These are phyloP conservation scores for Aspergillus sp. DNA, from an alignment of 2,329 filamentous ascomycete genomes.

Conservation along the genomic window DNA sequence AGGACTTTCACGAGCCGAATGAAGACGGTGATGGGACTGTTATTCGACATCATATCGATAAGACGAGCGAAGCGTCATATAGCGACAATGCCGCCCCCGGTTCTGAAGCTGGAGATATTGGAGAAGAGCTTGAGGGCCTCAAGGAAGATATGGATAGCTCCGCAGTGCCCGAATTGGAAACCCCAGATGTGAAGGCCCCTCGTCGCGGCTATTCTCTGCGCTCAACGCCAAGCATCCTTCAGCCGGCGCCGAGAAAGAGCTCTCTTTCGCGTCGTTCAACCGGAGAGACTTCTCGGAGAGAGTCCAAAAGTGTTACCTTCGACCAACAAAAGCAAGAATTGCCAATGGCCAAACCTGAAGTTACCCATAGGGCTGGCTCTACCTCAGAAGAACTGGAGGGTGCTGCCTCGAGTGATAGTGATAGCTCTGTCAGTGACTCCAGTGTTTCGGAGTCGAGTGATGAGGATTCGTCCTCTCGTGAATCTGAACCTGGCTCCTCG, in stretches of 20 bases:
- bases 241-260: conserved; percentile 10
- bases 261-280: conserved; percentile 10
- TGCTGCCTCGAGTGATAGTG: conserved; percentile 9
- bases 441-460: conserved; percentile 24
- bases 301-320: conserved; percentile 37
- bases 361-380: conserved; percentile 14
- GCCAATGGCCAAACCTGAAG: conserved; percentile 11
- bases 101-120: conserved; percentile 38
- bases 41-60: conserved; percentile 33
- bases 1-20: conserved; percentile 23
- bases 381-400: conserved; percentile 18
- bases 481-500: neutral
- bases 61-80: conserved; percentile 28
- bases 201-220: conserved; percentile 13
- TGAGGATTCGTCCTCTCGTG: neutral
- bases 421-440: conserved; percentile 17
- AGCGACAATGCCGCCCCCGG: conserved; percentile 33
- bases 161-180: conserved; percentile 20
- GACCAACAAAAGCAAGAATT: conserved; percentile 17
- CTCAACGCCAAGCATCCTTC: conserved; percentile 8
- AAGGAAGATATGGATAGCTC: conserved; percentile 42
- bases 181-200: conserved; percentile 16
- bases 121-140: conserved; percentile 48
- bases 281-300: conserved; percentile 26
- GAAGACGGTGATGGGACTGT: conserved; percentile 37